Base-by-base conservation (phyloP, 805 yeast species). In the Kodamaea restingae region DNA sequence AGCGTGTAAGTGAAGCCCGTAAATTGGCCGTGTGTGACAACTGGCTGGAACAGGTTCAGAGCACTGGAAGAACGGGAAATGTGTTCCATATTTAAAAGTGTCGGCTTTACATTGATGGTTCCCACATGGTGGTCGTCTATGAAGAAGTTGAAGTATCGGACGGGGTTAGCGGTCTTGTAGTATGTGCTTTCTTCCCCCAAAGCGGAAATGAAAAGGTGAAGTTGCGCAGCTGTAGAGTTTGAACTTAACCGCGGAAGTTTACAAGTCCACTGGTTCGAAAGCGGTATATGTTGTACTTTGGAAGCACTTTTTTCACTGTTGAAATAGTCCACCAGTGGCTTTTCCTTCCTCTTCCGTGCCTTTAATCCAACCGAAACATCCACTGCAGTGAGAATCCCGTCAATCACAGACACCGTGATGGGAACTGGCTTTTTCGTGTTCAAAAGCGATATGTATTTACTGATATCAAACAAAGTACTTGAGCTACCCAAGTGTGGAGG, bases 61-160 rank as follows among this genome's bases (percentile, higher is more conserved):
- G 54, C 32, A 25, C 6, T 17, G 4, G 32, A 10, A 3, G 10
- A 6, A 6, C 21, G 45, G 24, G 54, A 48, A n/a, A 50, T 27
- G 7, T 42, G 33, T 30, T 56, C 54, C 17, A 61, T 43, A 38
- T 55, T 59, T 48, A 49, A 54, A 35, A 57, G 51, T 15, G 52
- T 43, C 35, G 65, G 62, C 41, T 58, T 55, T 38, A 62, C 60
- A 24, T 51, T 40, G 21, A 57, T 41, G 4, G 61, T 43, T n/a
- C 51, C 47, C 28, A 58, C 43, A 36, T 44, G 57, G 15, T 50
- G 32, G 20, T 43, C 44, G 37, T 54, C 45, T 38, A 50, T 46
- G 32, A 48, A 60, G 15, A 58, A 51, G 40, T 58, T 57, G 34
- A 58, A 42, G 37, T 47, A 51, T 38, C 65, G 48, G 18, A 60